A percentile compares a stretch with the other conserved stretches of the same genome.
These are phyloP conservation scores for Papiliotrema laurentii DNA, from an alignment of 1,284 basidiomycete genomes.

Conservation along the genomic window DNA sequence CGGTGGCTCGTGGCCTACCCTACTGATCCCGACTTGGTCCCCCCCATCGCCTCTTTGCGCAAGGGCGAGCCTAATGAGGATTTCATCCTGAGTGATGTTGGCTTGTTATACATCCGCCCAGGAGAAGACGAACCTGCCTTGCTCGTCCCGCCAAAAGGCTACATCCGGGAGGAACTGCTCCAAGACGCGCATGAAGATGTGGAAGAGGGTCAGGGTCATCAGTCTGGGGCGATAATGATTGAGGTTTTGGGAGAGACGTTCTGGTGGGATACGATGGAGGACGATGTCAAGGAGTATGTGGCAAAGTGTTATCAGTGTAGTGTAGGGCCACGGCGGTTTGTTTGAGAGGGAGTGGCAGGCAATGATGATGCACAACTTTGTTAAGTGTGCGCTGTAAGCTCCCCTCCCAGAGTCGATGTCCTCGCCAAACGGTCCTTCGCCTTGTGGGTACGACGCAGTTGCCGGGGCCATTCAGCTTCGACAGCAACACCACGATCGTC, in stretches of 20 bases:
- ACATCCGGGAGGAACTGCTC: conserved; percentile 24
- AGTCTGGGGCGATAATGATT: conserved; percentile 22
- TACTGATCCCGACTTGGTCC: conserved; percentile 23
- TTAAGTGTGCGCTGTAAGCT: too few relatives aligned
- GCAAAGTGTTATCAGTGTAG: too few relatives aligned
- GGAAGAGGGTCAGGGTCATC: conserved; percentile 1
- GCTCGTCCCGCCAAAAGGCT: conserved; percentile 29
- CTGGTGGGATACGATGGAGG: conserved; percentile 32
- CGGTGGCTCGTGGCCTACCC: conserved; percentile 33
- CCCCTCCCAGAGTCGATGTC: too few relatives aligned
- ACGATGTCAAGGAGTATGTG: conserved; percentile 16
- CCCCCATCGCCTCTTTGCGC: conserved; percentile 21
- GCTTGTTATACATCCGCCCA: conserved; percentile 31
- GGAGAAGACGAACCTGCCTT: conserved; percentile 17
- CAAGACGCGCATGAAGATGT: conserved; percentile 23
- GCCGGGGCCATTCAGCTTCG: too few relatives aligned
- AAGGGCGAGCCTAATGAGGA: conserved; percentile 19
- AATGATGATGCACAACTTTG: conserved; percentile 6
- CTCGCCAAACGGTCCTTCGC: too few relatives aligned
- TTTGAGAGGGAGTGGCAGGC: conserved; percentile 10
- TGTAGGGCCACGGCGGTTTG: conserved; percentile 12
- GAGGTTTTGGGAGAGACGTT: conserved; percentile 20
- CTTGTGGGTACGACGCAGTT: too few relatives aligned
- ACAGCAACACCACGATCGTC: too few relatives aligned
- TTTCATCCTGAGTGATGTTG: conserved; percentile 32